Conservation (phyloP, 345 rosid genomes). For the Ailanthus altissimus region DNA sequence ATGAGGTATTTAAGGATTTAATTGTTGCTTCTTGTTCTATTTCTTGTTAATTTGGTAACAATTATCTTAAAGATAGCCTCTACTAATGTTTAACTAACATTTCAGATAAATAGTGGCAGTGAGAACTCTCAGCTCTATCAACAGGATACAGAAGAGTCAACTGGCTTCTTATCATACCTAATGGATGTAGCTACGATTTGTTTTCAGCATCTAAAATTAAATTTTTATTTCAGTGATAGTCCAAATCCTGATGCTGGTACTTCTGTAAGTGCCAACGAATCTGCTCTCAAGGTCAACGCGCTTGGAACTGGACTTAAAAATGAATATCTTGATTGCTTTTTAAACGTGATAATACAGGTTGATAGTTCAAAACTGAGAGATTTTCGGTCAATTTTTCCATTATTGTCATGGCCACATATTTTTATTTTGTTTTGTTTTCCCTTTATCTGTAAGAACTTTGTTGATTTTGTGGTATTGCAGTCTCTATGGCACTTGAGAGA, state of each 20-base stretch:
- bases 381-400: background rate
- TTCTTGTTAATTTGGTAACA: background rate
- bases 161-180: no score
- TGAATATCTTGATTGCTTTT: background rate
- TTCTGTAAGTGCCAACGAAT: no score
- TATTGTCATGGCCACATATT: background rate
- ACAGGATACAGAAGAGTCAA: background rate
- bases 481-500: conserved; percentile 2
- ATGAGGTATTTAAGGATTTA: background rate
- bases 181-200: no score
- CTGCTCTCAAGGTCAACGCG: background rate
- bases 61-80: background rate
- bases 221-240: no score
- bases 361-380: background rate
- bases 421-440: no score
- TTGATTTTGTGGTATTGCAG: background rate
- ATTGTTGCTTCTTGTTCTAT: background rate
- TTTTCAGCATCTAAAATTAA: no score
- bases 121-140: background rate
- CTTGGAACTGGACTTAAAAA: background rate
- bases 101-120: background rate
- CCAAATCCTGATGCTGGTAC: no score
- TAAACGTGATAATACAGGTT: background rate
- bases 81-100: background rate
- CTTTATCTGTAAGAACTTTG: background rate